Evolutionary conservation across 2,329 filamentous ascomycete genomes (phyloP).

Genomic region (Colletotrichum cordylinicola): DNA sequence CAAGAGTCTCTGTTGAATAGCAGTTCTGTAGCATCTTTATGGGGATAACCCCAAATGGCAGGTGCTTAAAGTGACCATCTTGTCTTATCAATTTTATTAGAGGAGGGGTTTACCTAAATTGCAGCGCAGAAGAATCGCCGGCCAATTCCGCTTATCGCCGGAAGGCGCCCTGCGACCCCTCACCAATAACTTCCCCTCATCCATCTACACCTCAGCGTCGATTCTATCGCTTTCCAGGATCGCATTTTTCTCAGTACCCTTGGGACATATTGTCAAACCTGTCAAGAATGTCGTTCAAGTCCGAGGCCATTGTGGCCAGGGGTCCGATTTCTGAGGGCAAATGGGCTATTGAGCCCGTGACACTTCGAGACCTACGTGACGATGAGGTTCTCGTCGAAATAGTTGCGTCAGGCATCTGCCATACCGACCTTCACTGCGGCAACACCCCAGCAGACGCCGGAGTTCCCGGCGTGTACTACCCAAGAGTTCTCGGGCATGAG

Average conservation of each 20-base stretch:
- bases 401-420: constrained; percentile 59
- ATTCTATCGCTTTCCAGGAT: background rate
- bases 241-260: background rate
- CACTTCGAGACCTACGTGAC: constrained; percentile 26
- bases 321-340: constrained; percentile 35
- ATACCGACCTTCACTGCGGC: constrained; percentile 57
- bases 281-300: constrained; percentile 28
- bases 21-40: background rate
- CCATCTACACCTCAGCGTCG: background rate
- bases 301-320: constrained; percentile 33
- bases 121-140: background rate
- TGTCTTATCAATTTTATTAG: background rate
- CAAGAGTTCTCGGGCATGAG: constrained; percentile 57
- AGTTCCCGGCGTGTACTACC: constrained; percentile 18
- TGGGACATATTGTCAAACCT: background rate
- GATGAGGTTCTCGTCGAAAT: constrained; percentile 60
- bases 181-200: background rate
- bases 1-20: background rate
- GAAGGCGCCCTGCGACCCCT: background rate
- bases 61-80: background rate
- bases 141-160: background rate
- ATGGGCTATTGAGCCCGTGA: constrained; percentile 36
- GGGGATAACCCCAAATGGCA: background rate
- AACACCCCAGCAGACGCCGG: constrained; percentile 26
- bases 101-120: background rate